A percentile compares a stretch with the other conserved stretches of the same genome.
Evolutionary conservation across 2,329 filamentous ascomycete species (phyloP).

Genomic region (Fusarium abutilonis): DNA sequence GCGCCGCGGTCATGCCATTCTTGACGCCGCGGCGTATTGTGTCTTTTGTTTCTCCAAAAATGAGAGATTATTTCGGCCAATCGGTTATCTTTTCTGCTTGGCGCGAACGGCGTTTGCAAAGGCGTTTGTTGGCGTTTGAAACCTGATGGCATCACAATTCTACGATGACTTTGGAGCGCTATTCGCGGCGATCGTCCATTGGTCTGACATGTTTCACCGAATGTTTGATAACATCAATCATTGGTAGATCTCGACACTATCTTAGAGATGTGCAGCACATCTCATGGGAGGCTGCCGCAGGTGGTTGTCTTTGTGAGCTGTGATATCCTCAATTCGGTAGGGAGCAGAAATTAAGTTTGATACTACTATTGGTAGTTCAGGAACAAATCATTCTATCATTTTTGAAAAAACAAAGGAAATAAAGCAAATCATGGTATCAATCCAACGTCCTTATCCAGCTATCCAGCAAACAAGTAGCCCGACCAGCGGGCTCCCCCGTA

Average conservation of each 20-base stretch:
- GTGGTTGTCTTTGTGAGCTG: conserved; percentile 16
- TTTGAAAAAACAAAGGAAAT: background rate
- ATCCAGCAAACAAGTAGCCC: conserved; percentile 14
- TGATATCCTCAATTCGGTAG: conserved; percentile 15
- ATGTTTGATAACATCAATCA: background rate
- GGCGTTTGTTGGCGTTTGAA: background rate
- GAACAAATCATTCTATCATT: conserved; percentile 13
- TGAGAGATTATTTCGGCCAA: conserved; percentile 10
- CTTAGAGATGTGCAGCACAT: conserved; percentile 1
- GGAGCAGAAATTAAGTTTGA: conserved; percentile 18
- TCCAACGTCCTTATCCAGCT: conserved; percentile 11
- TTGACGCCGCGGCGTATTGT: conserved; percentile 17
- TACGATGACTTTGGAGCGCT: conserved; percentile 5
- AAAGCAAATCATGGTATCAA: conserved; percentile 15
- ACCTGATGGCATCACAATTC: background rate
- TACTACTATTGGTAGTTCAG: conserved; percentile 20
- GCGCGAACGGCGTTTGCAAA: conserved; percentile 13
- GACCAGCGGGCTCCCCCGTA: conserved; percentile 22
- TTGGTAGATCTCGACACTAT: conserved; percentile 9
- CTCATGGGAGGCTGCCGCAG: conserved; percentile 25
- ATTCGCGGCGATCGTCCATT: conserved; percentile 8
- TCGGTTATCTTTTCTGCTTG: conserved; percentile 23
- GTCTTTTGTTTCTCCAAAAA: background rate
- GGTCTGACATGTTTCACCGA: conserved; percentile 11
- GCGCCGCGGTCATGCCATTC: conserved; percentile 28